Evolutionary conservation across 1,139 yeast genomes (phyloP).

Genomic region (Arxiozyma bovina): DNA sequence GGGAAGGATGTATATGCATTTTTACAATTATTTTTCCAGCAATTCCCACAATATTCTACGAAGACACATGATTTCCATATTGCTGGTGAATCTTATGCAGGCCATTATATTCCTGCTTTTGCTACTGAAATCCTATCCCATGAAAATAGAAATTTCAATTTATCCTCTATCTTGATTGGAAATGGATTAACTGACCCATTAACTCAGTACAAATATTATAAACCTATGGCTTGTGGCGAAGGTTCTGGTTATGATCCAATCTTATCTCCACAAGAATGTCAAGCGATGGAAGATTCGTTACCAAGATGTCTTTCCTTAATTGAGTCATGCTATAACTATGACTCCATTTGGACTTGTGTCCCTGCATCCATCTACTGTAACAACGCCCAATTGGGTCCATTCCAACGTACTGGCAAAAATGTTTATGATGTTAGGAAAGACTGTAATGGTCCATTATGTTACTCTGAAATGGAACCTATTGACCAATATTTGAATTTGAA

Average conservation of each 20-base stretch:
- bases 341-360: conserved; percentile 82
- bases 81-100: conserved; percentile 98
- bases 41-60: conserved; percentile 70
- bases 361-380: conserved; percentile 91
- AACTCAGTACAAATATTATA: conserved; percentile 78
- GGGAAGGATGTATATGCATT: conserved; percentile 91
- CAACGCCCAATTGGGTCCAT: conserved; percentile 79
- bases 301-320: conserved; percentile 80
- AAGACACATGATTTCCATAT: conserved; percentile 64
- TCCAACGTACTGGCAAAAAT: conserved; percentile 81
- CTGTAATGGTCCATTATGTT: conserved; percentile 82
- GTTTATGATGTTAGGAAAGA: conserved; percentile 86
- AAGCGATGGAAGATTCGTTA: conserved; percentile 57
- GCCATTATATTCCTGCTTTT: conserved; percentile 92
- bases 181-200: conserved; percentile 93
- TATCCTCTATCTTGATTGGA: conserved; percentile 85
- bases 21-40: conserved; percentile 79
- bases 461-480: conserved; percentile 58
- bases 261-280: conserved; percentile 62
- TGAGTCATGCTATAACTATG: conserved; percentile 68
- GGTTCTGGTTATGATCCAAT: conserved; percentile 78
- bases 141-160: conserved; percentile 69
- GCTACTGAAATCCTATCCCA: conserved; percentile 81
- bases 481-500: conserved; percentile 61
- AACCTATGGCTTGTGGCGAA: conserved; percentile 96